Base-by-base conservation (phyloP, 2,329 filamentous ascomycete species). In the Hirsutella rhossiliensis region DNA sequence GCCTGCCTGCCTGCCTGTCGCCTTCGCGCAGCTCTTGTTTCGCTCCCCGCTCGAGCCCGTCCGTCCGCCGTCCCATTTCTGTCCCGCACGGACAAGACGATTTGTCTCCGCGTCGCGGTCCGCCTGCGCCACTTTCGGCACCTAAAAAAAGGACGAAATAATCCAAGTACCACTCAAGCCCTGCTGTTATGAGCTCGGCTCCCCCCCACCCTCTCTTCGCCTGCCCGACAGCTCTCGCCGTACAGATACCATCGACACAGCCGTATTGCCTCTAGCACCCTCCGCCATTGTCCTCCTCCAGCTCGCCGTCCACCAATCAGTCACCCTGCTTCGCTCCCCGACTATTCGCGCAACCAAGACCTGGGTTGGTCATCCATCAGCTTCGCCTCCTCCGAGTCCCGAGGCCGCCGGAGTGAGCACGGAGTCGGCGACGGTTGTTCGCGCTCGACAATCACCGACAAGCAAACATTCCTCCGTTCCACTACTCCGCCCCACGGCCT, bases 371-470 rank as follows among this genome's bases (percentile, higher is more conserved):
- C 23, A 23, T 23, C 23, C 23, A 4, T 23, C 23, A 4, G 4
- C 7, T 23, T 23, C 50, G 50, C 46, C 49, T 50, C 50, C 45
- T 32, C 50, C 49, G 49, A 50, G 40, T 42, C 44, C 43, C 47
- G 45, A 47, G 32, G 43, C 41, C 37, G 32, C 45, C 45, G 41
- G 15, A 36, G 18, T 15, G 8, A 43, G 15, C 23, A 36, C 29
- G 15, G 17, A 17, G n/a, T 17, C 28, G 15, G 27, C 46, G 42
- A 38, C 41, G 19, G 19, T 13, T 11, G 19, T 42, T 30, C 27
- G 38, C 41, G 32, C 23, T 19, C 27, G 34, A 38, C 36, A 42
- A 40, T 44, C 42, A 37, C 40, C 38, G 37, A 39, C 45, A 11
- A 5, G n/a, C 23, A 38, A 41, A 40, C 18, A 30, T 28, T 28